phyloP scores from a whole-genome alignment of 2,329 filamentous ascomycete species.

The Pseudogymnoascus sp. region DNA sequence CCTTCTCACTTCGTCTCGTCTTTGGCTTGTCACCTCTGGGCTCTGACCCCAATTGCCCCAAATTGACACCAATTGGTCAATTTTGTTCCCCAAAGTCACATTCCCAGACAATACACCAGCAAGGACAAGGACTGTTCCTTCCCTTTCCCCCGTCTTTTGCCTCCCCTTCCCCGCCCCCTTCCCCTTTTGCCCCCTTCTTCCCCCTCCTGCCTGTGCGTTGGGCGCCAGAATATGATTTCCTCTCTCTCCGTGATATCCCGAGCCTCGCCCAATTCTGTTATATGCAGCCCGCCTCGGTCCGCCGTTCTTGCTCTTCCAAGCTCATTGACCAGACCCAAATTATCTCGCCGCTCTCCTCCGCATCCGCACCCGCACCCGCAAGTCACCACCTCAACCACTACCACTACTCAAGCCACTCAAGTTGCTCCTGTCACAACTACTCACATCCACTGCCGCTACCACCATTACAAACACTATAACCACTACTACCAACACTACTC shows the following conservation, averaged over 20 bases:
- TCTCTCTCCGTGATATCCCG: constrained; percentile 4
- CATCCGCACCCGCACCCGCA: constrained; percentile 4
- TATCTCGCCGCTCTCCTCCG: not conserved
- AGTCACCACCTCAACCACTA: not conserved
- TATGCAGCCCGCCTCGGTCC: not conserved
- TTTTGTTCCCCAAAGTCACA: not conserved
- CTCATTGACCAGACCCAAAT: constrained; percentile 6
- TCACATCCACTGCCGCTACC: not conserved
- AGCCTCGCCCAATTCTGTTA: constrained; percentile 1
- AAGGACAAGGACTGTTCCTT: not conserved
- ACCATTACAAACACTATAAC: not conserved
- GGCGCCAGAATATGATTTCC: not conserved
- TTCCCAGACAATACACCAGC: no score
- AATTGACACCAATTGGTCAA: not conserved
- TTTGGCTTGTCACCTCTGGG: not conserved
- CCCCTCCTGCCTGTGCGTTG: constrained; percentile 1
- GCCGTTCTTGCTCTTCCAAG: not conserved
- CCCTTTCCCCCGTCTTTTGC: not conserved
- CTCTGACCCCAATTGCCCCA: not conserved
- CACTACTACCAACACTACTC: not conserved
- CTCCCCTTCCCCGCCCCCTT: not conserved
- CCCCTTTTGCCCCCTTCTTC: not conserved
- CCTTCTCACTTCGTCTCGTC: not conserved
- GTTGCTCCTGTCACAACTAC: not conserved
- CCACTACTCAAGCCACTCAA: not conserved